These are phyloP conservation scores for Leucosporidium yakuticum DNA, from an alignment of 768 basidiomycete genomes.

Conservation along the genomic window DNA sequence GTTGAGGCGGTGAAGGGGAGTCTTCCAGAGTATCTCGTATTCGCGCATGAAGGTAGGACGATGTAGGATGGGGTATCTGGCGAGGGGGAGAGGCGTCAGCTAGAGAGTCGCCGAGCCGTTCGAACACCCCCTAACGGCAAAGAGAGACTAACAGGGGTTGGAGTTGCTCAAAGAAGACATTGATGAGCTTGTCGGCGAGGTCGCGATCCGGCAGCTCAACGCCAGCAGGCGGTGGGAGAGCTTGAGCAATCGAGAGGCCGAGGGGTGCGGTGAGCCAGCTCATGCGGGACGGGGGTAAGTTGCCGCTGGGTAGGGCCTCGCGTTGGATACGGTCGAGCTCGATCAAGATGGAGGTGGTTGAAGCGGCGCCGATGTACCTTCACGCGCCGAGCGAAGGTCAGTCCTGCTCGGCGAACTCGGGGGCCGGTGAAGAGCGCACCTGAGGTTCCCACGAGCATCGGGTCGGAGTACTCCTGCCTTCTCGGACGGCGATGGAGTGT, in stretches of 20 bases:
- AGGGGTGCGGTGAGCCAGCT: background rate
- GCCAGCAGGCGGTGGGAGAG: slow-evolving; percentile 12
- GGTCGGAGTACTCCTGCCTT: background rate
- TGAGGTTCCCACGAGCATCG: background rate
- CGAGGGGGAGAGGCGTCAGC: too few relatives aligned
- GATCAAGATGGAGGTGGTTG: slow-evolving; percentile 11
- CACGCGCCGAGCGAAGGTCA: background rate
- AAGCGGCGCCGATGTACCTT: slow-evolving; percentile 14
- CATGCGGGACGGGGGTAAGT: background rate
- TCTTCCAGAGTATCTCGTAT: background rate
- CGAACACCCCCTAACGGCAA: background rate
- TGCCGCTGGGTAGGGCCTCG: background rate
- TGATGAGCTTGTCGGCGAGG: slow-evolving; percentile 10
- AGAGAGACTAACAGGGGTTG: slow-evolving; percentile 5
- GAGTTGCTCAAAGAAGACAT: slow-evolving; percentile 11
- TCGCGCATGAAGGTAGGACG: background rate
- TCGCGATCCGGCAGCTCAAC: slow-evolving; percentile 8
- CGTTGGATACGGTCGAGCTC: slow-evolving; percentile 8
- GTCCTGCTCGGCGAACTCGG: background rate
- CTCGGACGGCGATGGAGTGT: background rate
- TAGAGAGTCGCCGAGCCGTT: too few relatives aligned
- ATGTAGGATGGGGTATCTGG: slow-evolving; percentile 16
- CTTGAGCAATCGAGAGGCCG: slow-evolving; percentile 2
- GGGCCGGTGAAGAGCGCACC: background rate
- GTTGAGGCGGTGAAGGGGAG: slow-evolving; percentile 1